Evolutionary conservation across 257 asterid species (phyloP).

Genomic region (Scutellaria baicalensis): DNA sequence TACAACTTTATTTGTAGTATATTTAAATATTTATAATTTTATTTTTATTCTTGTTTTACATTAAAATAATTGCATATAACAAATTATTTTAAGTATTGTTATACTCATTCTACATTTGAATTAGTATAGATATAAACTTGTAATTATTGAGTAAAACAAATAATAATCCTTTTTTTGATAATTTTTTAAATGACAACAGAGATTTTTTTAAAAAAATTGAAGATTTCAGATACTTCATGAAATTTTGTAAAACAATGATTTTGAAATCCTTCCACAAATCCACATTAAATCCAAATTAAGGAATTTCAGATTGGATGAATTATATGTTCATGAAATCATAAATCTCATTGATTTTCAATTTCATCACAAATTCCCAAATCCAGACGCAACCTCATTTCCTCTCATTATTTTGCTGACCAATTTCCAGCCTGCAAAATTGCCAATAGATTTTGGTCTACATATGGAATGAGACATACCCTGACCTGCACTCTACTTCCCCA

Average conservation of each 20-base stretch:
- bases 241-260: not conserved
- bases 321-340: not conserved
- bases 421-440: not conserved
- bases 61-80: not conserved
- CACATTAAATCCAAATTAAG: not conserved
- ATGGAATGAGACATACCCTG: not conserved
- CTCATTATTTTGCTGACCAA: not conserved
- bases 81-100: not conserved
- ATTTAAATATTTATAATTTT: not conserved
- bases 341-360: not conserved
- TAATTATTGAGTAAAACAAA: not conserved
- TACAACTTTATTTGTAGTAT: not conserved
- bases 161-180: not conserved
- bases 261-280: not conserved
- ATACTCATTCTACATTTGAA: not conserved
- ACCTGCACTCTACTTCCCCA: not conserved
- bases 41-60: not conserved
- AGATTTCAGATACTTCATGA: not conserved
- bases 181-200: not conserved
- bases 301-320: not conserved
- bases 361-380: too few species aligned
- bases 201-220: not conserved
- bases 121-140: not conserved
- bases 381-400: not conserved
- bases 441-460: not conserved